Conservation (phyloP, 352 stramenopile genomes). For the Thraustochytrium sp. region DNA sequence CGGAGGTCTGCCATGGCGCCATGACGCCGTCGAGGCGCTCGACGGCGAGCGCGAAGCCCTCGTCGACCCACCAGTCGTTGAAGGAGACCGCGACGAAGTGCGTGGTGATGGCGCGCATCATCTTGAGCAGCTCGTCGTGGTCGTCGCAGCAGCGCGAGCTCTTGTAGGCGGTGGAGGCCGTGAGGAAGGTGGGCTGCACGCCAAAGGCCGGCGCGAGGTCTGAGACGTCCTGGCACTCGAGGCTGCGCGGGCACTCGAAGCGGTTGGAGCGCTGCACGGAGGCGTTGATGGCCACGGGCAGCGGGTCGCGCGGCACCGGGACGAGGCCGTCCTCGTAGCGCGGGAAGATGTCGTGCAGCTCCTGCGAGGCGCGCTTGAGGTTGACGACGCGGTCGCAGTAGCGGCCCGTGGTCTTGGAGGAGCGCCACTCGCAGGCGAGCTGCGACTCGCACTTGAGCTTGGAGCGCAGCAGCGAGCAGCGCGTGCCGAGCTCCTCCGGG, state of each 20-base stretch:
- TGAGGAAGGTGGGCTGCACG: background rate
- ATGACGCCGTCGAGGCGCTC: background rate
- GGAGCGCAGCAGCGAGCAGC: background rate
- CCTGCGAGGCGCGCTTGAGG: background rate
- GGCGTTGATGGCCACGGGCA: background rate
- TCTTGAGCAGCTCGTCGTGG: background rate
- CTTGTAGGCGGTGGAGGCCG: background rate
- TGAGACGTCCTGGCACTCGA: background rate
- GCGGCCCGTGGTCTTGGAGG: background rate
- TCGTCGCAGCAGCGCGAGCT: background rate
- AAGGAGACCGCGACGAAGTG: conserved; percentile 15
- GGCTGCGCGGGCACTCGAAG: background rate
- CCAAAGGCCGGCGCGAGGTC: background rate
- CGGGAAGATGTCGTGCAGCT: conserved; percentile 2
- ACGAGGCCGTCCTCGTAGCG: background rate
- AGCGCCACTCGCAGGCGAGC: conserved; percentile 28
- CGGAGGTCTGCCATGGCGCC: background rate
- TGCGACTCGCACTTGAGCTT: conserved; percentile 3
- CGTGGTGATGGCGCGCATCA: conserved; percentile 8
- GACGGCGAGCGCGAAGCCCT: background rate
- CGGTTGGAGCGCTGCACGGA: background rate
- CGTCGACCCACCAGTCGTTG: conserved; percentile 33
- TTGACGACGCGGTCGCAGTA: conserved; percentile 26
- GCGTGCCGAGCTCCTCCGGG: conserved; percentile 15
- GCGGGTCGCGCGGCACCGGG: background rate